A percentile compares a stretch with the other conserved stretches of the same genome.
Evolutionary conservation across 164 flowering plant genomes (phyloP).

Genomic region (Protea cynaroides): DNA sequence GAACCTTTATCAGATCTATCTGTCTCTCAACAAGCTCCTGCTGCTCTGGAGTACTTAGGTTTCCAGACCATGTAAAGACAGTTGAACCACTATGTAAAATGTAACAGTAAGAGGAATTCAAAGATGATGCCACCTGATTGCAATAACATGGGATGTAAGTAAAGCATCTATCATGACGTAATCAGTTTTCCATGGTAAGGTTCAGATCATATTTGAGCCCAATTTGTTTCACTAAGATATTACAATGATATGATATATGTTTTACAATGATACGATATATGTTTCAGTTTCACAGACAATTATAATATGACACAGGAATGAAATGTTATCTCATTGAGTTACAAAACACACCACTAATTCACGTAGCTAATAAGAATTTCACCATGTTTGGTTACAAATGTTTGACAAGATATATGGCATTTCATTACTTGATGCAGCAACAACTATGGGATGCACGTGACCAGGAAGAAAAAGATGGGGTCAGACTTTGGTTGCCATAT

Average conservation of each 20-base stretch:
- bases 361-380: too few species aligned
- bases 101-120: slow-evolving; percentile 93
- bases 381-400: too few species aligned
- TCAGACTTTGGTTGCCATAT: too few species aligned
- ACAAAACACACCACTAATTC: too few species aligned
- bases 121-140: slow-evolving; percentile 78
- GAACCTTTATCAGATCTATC: slow-evolving; percentile 88
- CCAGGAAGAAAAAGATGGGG: too few species aligned
- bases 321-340: too few species aligned
- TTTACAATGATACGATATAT: background rate
- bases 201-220: background rate
- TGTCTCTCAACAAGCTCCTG: slow-evolving; percentile 96
- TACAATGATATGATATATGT: background rate
- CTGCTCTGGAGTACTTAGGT: slow-evolving; percentile 66
- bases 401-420: too few species aligned
- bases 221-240: background rate
- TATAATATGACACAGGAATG: background rate
- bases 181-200: background rate
- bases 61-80: slow-evolving; percentile 89
- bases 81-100: slow-evolving; percentile 71
- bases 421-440: too few species aligned
- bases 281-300: background rate
- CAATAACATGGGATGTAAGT: slow-evolving; percentile 10
- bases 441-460: too few species aligned
- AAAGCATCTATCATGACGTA: background rate